A percentile compares a stretch with the other conserved stretches of the same genome.
phyloP scores from a whole-genome alignment of 768 basidiomycete species.

The Lentinula detonsa region DNA sequence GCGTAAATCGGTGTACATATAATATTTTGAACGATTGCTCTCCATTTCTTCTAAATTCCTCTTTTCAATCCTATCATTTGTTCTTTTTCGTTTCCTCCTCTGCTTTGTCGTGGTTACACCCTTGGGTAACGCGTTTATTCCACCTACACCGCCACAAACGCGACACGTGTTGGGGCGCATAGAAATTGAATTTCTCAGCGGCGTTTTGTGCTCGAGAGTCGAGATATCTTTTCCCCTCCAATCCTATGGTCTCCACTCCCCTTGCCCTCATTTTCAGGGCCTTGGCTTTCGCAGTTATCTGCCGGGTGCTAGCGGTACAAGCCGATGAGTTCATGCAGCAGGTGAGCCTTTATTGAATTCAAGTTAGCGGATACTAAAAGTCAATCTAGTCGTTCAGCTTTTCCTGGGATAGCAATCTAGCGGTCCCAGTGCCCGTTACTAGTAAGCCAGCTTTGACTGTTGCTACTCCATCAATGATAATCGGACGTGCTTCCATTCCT shows the following conservation, averaged over 20 bases:
- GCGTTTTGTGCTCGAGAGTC: neutral
- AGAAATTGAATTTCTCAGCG: neutral
- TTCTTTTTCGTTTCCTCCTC: neutral
- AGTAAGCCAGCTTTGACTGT: neutral
- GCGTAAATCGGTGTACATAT: neutral
- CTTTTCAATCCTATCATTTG: too few relatives aligned
- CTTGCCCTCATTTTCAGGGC: neutral
- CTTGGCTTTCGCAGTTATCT: neutral
- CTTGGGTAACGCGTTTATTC: neutral
- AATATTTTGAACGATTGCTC: neutral
- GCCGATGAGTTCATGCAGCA: neutral
- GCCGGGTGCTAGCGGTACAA: neutral
- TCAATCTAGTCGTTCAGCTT: neutral
- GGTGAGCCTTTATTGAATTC: neutral
- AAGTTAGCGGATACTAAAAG: neutral
- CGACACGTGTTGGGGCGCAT: neutral
- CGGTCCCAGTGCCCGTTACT: conserved; percentile 6
- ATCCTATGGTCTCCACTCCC: neutral
- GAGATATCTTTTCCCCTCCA: neutral
- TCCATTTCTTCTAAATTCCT: too few relatives aligned
- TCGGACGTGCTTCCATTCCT: neutral
- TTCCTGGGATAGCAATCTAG: neutral
- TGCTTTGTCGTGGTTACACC: neutral
- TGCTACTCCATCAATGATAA: neutral
- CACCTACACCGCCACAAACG: neutral